Evolutionary conservation across 345 rosid species (phyloP).

Genomic region (Fremontodendron californicum): DNA sequence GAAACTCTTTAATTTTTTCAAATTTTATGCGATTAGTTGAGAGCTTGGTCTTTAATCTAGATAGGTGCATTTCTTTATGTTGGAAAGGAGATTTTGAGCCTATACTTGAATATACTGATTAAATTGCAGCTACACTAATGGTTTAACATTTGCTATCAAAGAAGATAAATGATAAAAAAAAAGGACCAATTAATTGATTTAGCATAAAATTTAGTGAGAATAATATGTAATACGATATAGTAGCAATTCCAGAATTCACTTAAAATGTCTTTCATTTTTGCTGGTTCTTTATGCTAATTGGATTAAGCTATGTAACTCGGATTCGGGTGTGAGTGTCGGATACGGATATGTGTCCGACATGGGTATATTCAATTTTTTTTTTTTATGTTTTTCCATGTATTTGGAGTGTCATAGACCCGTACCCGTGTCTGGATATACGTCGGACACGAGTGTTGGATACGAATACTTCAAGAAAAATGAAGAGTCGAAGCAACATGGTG

Average conservation of each 20-base stretch:
- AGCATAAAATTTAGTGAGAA: not conserved
- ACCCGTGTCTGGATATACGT: no score
- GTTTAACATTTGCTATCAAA: not conserved
- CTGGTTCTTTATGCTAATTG: not conserved
- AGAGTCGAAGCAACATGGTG: no score
- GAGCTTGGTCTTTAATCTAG: slow-evolving; percentile 11
- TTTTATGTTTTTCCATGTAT: no score
- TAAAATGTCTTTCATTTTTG: not conserved
- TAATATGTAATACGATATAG: not conserved
- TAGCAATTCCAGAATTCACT: not conserved
- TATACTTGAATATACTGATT: not conserved
- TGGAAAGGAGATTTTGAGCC: not conserved
- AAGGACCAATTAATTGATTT: not conserved
- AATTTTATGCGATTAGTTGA: slow-evolving; percentile 25
- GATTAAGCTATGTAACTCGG: no score
- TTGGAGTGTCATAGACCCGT: no score
- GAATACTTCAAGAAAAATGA: no score
- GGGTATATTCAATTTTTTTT: no score
- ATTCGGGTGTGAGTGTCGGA: no score
- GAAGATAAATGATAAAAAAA: slow-evolving; percentile 3
- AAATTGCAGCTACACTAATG: not conserved
- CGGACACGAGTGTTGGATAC: no score
- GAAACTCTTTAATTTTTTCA: not conserved
- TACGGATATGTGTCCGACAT: no score
- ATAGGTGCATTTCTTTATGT: not conserved